Percentiles rank a stretch among this genome's conserved stretches.
Conservation (phyloP, 2,329 filamentous ascomycete species). For the Clarireedia paspali region DNA sequence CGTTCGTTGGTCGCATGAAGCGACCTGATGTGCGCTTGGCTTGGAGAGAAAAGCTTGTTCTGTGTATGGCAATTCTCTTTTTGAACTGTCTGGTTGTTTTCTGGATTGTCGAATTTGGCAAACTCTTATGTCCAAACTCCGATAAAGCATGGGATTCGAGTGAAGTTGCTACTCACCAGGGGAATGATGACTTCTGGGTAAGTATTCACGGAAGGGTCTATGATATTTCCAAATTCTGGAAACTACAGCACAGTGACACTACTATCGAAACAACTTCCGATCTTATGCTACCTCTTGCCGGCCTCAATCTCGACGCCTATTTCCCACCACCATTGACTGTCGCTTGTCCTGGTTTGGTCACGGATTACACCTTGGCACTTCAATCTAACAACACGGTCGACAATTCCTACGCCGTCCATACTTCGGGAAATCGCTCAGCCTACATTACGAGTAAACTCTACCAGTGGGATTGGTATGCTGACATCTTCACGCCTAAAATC, state of each 20-base stretch:
- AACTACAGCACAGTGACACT: constrained; percentile 71
- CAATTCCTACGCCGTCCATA: constrained; percentile 52
- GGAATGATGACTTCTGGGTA: constrained; percentile 75
- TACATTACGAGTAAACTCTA: constrained; percentile 51
- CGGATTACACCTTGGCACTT: constrained; percentile 47
- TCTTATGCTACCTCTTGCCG: constrained; percentile 71
- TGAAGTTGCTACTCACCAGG: constrained; percentile 64
- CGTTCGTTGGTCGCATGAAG: constrained; percentile 88
- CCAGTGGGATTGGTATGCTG: constrained; percentile 67
- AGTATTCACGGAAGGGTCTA: constrained; percentile 85
- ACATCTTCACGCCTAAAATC: constrained; percentile 69
- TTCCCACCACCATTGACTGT: constrained; percentile 70
- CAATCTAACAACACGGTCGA: constrained; percentile 56
- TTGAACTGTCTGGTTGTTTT: constrained; percentile 80
- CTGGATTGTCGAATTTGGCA: constrained; percentile 84
- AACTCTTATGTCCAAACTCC: constrained; percentile 79
- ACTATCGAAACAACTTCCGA: constrained; percentile 49
- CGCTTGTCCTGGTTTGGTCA: constrained; percentile 68
- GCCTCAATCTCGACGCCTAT: constrained; percentile 73
- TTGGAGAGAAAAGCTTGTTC: constrained; percentile 89
- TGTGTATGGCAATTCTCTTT: constrained; percentile 72
- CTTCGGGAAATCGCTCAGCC: constrained; percentile 54
- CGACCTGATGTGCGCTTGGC: constrained; percentile 93
- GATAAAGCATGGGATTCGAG: constrained; percentile 77
- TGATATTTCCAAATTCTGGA: constrained; percentile 86